A percentile compares a stretch with the other conserved stretches of the same genome.
phyloP scores from a whole-genome alignment of 2,329 filamentous ascomycete genomes.

The Macrophomina tecta region DNA sequence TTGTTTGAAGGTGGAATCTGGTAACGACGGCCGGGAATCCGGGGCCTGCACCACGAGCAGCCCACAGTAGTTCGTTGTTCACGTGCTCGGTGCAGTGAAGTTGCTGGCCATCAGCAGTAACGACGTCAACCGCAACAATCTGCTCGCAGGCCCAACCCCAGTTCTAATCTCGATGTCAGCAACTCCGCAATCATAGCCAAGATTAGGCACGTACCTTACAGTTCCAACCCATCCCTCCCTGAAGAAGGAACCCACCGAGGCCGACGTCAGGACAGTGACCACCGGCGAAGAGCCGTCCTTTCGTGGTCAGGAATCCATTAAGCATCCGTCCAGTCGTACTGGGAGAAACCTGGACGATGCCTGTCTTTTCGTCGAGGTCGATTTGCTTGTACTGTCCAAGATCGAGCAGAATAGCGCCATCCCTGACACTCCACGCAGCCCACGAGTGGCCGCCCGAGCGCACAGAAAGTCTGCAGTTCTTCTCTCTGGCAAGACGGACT shows the following conservation, averaged over 20 bases:
- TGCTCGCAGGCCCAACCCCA: constrained; percentile 63
- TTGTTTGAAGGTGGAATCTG: constrained; percentile 55
- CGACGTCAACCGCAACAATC: constrained; percentile 54
- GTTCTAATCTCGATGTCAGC: constrained; percentile 43
- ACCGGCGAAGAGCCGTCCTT: constrained; percentile 57
- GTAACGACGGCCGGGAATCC: constrained; percentile 62
- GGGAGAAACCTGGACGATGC: constrained; percentile 52
- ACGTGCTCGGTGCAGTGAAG: constrained; percentile 46
- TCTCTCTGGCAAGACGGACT: constrained; percentile 46
- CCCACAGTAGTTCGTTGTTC: constrained; percentile 58
- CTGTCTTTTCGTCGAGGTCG: constrained; percentile 47
- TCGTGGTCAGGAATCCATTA: constrained; percentile 46
- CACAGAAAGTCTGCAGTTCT: constrained; percentile 50
- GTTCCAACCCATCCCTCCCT: constrained; percentile 66
- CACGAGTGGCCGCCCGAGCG: constrained; percentile 58
- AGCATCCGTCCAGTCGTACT: constrained; percentile 55
- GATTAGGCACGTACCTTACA: constrained; percentile 50
- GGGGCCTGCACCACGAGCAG: constrained; percentile 55
- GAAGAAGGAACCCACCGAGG: constrained; percentile 62
- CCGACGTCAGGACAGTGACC: constrained; percentile 65
- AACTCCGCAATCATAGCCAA: background rate
- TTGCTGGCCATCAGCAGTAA: constrained; percentile 52
- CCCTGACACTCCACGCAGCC: constrained; percentile 58
- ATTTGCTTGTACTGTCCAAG: constrained; percentile 50
- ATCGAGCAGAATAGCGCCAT: constrained; percentile 54